Base-by-base conservation (phyloP, 441 rosid genomes). In the Melastoma candidum region DNA sequence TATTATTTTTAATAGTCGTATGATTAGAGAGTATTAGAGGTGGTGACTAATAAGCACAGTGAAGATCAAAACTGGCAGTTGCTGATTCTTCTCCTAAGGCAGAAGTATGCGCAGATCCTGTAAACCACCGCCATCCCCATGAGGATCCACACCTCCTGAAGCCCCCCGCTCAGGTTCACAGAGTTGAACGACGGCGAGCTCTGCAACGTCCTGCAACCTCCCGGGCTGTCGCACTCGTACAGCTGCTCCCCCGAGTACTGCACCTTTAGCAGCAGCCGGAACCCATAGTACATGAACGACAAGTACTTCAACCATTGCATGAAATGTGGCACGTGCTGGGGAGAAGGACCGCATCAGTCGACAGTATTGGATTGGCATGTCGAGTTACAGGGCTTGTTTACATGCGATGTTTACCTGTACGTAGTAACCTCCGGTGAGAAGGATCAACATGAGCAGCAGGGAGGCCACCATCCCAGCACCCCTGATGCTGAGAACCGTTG, bases 351-450 rank as follows among this genome's bases (percentile, higher is more conserved):
- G 2, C 6, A 29, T 56, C 53, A 51, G 52, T 52, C 56, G 25
- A 52, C 8, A n/a, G 29, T 24, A 7, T 51, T 51, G 36, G 54
- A 26, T 26, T 17, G 22, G 22, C 22, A 17, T 17, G 22, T 17
- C 22, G 22, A 17, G 22, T 17, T 17, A 17, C 22, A 17, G 22
- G 22, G 22, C 22, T 17, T 17, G 22, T 17, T 17, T 17, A 17
- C 22, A 36, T 1, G 41, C 8, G 41, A 36, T 36, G 41, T 36
- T 36, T 74, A 87, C 96, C 94, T 92, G 97, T 47, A 88, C 95
- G 58, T 93, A 88, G 76, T 86, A 93, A 14, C 98, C 97, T 68
- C 96, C 97, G 3, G 96, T 93, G 57, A 93, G 88, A 66, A 88
- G 95, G 72, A 93, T 88, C 48, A 84, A 44, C 97, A 93, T 89